A percentile compares a stretch with the other conserved stretches of the same genome.
These are phyloP conservation scores for Staphylotrichum longicolle DNA, from an alignment of 495 filamentous ascomycete species.

Conservation along the genomic window DNA sequence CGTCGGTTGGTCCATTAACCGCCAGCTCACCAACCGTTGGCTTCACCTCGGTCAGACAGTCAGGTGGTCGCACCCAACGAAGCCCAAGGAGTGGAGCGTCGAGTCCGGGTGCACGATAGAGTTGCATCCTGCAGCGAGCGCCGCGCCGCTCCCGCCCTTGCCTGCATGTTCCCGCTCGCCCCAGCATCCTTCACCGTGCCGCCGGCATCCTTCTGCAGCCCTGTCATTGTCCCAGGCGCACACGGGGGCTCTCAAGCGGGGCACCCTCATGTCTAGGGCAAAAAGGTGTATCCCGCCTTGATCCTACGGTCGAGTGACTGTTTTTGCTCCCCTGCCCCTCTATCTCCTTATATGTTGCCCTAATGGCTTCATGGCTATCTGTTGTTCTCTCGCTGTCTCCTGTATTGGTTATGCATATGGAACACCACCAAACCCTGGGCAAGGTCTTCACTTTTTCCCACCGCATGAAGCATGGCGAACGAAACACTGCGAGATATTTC, in stretches of 20 bases:
- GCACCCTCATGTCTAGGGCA: background rate
- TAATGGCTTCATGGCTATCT: background rate
- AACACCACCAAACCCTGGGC: background rate
- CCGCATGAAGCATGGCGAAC: constrained; percentile 13
- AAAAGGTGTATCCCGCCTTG: constrained; percentile 7
- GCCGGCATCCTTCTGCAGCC: constrained; percentile 19
- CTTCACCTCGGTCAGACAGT: background rate
- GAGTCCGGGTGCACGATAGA: background rate
- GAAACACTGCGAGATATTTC: constrained; percentile 9
- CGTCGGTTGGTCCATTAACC: too few species aligned
- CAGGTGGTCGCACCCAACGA: constrained; percentile 6
- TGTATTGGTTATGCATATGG: background rate
- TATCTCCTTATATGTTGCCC: constrained; percentile 7
- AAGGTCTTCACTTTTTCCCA: background rate
- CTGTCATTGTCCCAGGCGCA: constrained; percentile 28
- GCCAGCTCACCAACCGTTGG: too few species aligned
- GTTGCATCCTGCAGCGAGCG: constrained; percentile 17
- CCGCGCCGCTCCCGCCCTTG: constrained; percentile 29
- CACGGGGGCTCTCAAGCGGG: constrained; percentile 30
- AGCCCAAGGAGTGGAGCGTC: too few species aligned
- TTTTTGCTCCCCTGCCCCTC: background rate
- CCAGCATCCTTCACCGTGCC: background rate
- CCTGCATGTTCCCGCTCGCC: constrained; percentile 23
- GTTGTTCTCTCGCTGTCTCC: background rate
- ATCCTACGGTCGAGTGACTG: constrained; percentile 3